phyloP scores from a whole-genome alignment of 2,329 filamentous ascomycete genomes.

The Colletotrichum musae region DNA sequence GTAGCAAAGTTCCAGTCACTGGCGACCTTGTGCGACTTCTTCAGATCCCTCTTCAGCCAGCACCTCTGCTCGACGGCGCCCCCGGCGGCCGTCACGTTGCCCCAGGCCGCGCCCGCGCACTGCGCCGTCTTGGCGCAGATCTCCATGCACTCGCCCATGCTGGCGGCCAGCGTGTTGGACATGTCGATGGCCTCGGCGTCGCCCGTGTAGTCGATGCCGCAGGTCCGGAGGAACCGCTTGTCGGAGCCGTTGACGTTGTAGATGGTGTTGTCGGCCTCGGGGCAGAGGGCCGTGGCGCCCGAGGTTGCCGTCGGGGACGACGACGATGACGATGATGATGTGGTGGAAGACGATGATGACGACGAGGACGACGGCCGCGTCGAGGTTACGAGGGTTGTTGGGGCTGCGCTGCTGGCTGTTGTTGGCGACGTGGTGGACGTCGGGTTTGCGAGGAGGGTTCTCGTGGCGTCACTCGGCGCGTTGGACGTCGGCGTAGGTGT shows the following conservation, averaged over 20 bases:
- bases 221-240: constrained; percentile 59
- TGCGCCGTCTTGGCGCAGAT: constrained; percentile 56
- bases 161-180: constrained; percentile 53
- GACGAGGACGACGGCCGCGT: neutral
- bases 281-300: constrained; percentile 53
- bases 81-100: constrained; percentile 56
- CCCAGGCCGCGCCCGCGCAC: constrained; percentile 62
- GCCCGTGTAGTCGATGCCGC: constrained; percentile 62
- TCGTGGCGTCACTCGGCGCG: neutral
- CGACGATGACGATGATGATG: constrained; percentile 42
- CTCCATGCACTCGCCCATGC: constrained; percentile 60
- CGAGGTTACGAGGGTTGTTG: constrained; percentile 10
- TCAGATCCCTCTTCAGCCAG: constrained; percentile 59
- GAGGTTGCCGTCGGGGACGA: constrained; percentile 45
- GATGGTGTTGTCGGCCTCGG: constrained; percentile 59
- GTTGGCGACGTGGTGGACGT: constrained; percentile 12
- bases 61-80: constrained; percentile 55
- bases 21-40: constrained; percentile 48
- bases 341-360: neutral
- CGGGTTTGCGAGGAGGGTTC: neutral
- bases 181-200: constrained; percentile 52
- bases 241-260: constrained; percentile 57
- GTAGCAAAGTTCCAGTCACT: constrained; percentile 61
- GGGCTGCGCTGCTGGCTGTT: constrained; percentile 35
- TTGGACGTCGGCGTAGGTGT: constrained; percentile 12